Base-by-base conservation (phyloP, 192 early-diverging fungal species). In the Coemansia sp. region DNA sequence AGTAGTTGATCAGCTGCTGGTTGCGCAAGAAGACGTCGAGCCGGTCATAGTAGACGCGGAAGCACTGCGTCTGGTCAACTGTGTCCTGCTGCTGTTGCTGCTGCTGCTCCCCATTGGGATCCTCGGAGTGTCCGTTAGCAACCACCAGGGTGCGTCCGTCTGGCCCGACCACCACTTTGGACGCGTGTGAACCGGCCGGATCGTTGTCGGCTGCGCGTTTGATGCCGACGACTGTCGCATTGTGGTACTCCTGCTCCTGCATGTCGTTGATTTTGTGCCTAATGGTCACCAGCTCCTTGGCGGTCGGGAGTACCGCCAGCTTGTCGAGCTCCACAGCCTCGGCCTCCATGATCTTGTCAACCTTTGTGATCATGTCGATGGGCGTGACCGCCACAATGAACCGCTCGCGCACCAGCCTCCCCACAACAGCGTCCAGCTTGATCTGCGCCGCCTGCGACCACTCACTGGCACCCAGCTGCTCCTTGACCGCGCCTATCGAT, bases 21-120 rank as follows among this genome's bases (percentile, higher is more conserved):
- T 89, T 89, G 60, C 90, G 86, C 71, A 90, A 83, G 20, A 86
- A 70, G 30, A 90, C 86, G 52, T 85, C 87, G 39, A 85, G 88
- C 35, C 84, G 80, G 9, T 89, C 88, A 68, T 75, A 85, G 63
- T 92, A 90, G 40, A 89, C 65, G 45, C 79, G 77, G 72, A 92
- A 92, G 53, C 73, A 87, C 35, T 87, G 76, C 35, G 85, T 82
- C 20, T 86, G 74, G 48, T 89, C 87, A 33, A 76, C 71, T 8
- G 67, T 25, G 29, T 75, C 78, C 7, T 51, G 43, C 13, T 40
- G 43, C 20, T 29, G 0, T 7, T 25, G 46, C 2, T 12, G 21
- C 23, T 43, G 42, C 9, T 15, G 9, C 13, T 13, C 21, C 10
- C 29, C 64, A 25, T n/a, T 21, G 28, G 37, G n/a, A n/a, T n/a